phyloP scores from a whole-genome alignment of 768 basidiomycete genomes.

The Russula olivacea region DNA sequence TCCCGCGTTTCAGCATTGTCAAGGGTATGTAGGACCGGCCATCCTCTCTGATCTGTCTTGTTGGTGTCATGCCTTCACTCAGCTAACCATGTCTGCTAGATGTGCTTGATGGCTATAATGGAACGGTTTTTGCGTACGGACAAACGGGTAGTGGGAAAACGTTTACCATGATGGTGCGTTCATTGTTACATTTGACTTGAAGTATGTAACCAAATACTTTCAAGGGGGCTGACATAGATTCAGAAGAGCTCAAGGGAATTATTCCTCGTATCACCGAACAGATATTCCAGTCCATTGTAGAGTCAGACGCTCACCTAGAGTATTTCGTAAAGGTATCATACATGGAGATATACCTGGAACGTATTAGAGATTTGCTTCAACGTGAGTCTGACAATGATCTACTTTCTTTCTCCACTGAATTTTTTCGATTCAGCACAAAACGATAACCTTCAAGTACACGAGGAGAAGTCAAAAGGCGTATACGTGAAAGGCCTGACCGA shows the following conservation, averaged over 20 bases:
- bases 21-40: conserved; percentile 50
- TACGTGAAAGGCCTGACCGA: conserved; percentile 98
- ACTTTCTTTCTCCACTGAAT: not conserved
- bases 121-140: conserved; percentile 86
- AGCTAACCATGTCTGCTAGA: conserved; percentile 44
- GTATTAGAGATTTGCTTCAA: conserved; percentile 88
- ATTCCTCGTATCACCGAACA: conserved; percentile 98
- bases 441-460: conserved; percentile 96
- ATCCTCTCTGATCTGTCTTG: not conserved
- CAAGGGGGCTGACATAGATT: conserved; percentile 96
- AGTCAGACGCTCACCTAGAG: conserved; percentile 91
- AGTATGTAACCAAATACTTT: not conserved
- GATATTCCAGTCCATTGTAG: conserved; percentile 95
- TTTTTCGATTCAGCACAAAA: conserved; percentile 63
- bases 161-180: conserved; percentile 94
- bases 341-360: conserved; percentile 99
- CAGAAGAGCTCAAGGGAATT: conserved; percentile 87
- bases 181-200: not conserved
- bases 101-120: conserved; percentile 98
- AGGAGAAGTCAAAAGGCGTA: conserved; percentile 95
- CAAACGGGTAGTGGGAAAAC: conserved; percentile 89
- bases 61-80: not conserved
- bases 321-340: conserved; percentile 99
- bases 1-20: conserved; percentile 57
- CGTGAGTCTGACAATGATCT: conserved; percentile 54